phyloP scores from a whole-genome alignment of 2,329 filamentous ascomycete genomes.

The Thelonectria blattea region DNA sequence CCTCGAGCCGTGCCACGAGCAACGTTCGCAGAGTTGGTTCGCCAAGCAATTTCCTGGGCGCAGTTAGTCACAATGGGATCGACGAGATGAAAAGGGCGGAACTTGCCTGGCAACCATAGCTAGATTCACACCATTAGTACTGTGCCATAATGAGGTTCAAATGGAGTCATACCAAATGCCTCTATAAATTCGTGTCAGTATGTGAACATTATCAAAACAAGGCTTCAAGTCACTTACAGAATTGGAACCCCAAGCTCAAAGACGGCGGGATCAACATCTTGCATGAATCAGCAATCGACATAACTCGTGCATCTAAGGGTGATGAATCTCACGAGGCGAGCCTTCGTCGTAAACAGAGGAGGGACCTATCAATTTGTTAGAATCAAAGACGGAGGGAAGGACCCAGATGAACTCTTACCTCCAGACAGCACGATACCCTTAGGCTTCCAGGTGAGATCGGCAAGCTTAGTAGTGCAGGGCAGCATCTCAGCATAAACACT shows the following conservation, averaged over 20 bases:
- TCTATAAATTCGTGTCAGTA: constrained; percentile 27
- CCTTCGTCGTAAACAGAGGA: constrained; percentile 80
- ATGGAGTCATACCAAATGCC: constrained; percentile 38
- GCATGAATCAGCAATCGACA: constrained; percentile 20
- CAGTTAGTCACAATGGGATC: neutral
- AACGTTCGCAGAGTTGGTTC: constrained; percentile 67
- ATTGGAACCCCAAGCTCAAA: constrained; percentile 37
- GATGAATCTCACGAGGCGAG: constrained; percentile 57
- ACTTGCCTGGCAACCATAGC: constrained; percentile 57
- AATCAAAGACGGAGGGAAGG: neutral
- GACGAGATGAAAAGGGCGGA: neutral
- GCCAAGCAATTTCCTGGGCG: constrained; percentile 68
- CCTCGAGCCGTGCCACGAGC: constrained; percentile 49
- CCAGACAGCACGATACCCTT: constrained; percentile 74
- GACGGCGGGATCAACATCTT: constrained; percentile 56
- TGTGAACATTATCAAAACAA: neutral
- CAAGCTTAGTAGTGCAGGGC: constrained; percentile 39
- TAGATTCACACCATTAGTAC: constrained; percentile 47
- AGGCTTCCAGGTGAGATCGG: constrained; percentile 52
- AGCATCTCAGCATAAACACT: constrained; percentile 53
- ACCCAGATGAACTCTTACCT: constrained; percentile 35
- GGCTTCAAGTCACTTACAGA: constrained; percentile 24
- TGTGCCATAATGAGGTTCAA: neutral
- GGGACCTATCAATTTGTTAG: constrained; percentile 45
- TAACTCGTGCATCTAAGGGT: neutral